Evolutionary conservation across 2,329 filamentous ascomycete genomes (phyloP).

Genomic region (Taxawa tesnikishii): DNA sequence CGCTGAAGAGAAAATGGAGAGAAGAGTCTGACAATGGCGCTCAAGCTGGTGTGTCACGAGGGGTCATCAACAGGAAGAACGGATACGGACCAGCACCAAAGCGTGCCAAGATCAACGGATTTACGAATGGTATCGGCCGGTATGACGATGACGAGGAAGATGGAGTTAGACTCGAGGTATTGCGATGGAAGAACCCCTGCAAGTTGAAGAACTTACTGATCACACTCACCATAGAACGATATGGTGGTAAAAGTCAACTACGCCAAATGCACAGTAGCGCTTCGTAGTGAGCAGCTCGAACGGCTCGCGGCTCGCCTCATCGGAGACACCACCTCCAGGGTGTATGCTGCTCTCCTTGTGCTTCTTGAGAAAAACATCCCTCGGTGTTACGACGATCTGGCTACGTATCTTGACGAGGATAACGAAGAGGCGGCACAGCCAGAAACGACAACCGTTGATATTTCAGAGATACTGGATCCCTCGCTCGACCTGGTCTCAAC

Average conservation of each 20-base stretch:
- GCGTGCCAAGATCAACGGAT: conserved; percentile 20
- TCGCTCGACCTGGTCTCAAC: conserved; percentile 24
- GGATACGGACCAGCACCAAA: conserved; percentile 13
- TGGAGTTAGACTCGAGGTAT: conserved; percentile 22
- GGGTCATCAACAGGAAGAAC: conserved; percentile 13
- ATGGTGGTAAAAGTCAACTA: conserved; percentile 71
- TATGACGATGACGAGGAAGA: conserved; percentile 12
- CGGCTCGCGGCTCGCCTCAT: conserved; percentile 59
- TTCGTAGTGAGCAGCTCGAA: conserved; percentile 68
- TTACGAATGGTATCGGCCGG: conserved; percentile 16
- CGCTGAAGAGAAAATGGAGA: conserved; percentile 41
- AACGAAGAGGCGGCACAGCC: conserved; percentile 23
- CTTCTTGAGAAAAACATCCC: conserved; percentile 56
- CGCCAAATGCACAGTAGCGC: conserved; percentile 68
- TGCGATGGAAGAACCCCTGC: conserved; percentile 4
- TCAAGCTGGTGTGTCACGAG: conserved; percentile 14
- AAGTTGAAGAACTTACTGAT: conserved; percentile 7
- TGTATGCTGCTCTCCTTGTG: conserved; percentile 64
- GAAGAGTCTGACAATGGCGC: conserved; percentile 25
- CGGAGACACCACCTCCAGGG: conserved; percentile 59
- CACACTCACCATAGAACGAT: conserved; percentile 42
- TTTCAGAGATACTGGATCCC: conserved; percentile 27
- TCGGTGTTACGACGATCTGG: conserved; percentile 51
- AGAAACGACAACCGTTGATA: conserved; percentile 26
- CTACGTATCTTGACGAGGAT: conserved; percentile 26